These are phyloP conservation scores for Backusella tuberculispora DNA, from an alignment of 192 early-diverging fungal genomes.

Conservation along the genomic window DNA sequence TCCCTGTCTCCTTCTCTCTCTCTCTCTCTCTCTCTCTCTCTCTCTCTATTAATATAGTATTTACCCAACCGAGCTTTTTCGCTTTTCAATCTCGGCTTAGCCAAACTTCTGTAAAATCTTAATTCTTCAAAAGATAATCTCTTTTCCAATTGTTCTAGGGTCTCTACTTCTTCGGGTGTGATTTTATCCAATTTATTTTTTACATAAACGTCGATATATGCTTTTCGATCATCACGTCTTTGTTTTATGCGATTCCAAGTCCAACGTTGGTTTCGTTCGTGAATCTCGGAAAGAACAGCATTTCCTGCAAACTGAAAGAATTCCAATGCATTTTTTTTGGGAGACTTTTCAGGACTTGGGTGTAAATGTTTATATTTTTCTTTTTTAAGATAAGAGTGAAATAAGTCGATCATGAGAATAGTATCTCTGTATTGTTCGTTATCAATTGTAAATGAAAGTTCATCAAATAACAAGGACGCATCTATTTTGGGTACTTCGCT, in stretches of 20 bases:
- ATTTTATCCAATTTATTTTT: constrained; percentile 53
- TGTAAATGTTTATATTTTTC: constrained; percentile 86
- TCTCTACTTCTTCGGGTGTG: constrained; percentile 48
- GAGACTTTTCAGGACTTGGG: constrained; percentile 81
- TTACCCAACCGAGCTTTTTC: constrained; percentile 68
- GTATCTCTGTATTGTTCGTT: constrained; percentile 88
- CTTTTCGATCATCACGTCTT: constrained; percentile 77
- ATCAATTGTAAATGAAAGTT: constrained; percentile 89
- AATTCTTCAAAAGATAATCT: constrained; percentile 90
- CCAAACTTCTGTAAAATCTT: constrained; percentile 79
- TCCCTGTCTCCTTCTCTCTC: too few relatives aligned
- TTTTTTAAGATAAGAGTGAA: constrained; percentile 80
- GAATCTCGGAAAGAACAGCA: constrained; percentile 85
- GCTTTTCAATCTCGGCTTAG: constrained; percentile 70
- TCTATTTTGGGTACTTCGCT: constrained; percentile 58
- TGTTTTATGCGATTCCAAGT: constrained; percentile 84
- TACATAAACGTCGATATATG: constrained; percentile 80
- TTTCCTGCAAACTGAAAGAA: constrained; percentile 83
- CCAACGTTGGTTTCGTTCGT: constrained; percentile 81
- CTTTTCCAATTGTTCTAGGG: constrained; percentile 72
- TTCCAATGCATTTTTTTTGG: constrained; percentile 78
- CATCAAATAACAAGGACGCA: constrained; percentile 83
- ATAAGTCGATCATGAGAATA: constrained; percentile 77
- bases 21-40: too few relatives aligned
- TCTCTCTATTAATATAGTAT: too few relatives aligned